Evolutionary conservation across 2,329 filamentous ascomycete species (phyloP).

Genomic region (Rosellinia necatrix): DNA sequence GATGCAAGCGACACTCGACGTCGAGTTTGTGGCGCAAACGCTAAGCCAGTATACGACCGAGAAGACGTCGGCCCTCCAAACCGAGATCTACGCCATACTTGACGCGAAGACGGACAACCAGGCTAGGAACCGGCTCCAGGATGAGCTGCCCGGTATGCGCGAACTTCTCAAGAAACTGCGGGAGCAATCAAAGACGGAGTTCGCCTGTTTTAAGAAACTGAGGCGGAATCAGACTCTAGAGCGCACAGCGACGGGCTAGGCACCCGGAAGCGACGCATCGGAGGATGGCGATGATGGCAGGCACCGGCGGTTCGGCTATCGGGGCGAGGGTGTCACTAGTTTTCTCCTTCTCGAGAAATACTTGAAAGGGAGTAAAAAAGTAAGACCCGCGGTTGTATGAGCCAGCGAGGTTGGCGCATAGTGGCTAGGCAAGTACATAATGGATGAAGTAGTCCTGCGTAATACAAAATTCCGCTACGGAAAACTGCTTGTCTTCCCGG

Average conservation of each 20-base stretch:
- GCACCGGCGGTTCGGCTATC: too few relatives aligned
- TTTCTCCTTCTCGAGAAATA: too few relatives aligned
- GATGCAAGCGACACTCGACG: slow-evolving; percentile 96
- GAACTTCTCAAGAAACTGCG: slow-evolving; percentile 81
- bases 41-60: slow-evolving; percentile 88
- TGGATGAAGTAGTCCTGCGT: too few relatives aligned
- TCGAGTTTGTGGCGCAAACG: slow-evolving; percentile 95
- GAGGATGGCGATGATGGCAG: too few relatives aligned
- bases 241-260: slow-evolving; percentile 40
- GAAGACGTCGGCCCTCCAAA: slow-evolving; percentile 78
- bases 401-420: too few relatives aligned
- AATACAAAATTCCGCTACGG: too few relatives aligned
- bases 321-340: too few relatives aligned
- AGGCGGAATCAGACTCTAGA: slow-evolving; percentile 33
- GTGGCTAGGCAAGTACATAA: too few relatives aligned
- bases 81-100: slow-evolving; percentile 88
- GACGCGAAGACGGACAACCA: slow-evolving; percentile 89
- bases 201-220: slow-evolving; percentile 74
- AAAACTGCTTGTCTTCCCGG: too few relatives aligned
- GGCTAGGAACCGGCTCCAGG: slow-evolving; percentile 78
- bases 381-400: too few relatives aligned
- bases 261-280: slow-evolving; percentile 19
- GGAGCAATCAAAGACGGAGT: slow-evolving; percentile 82
- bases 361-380: too few relatives aligned
- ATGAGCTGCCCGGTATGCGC: slow-evolving; percentile 88